Evolutionary conservation across 2,329 filamentous ascomycete species (phyloP).

Genomic region (Aspergillus sp.): DNA sequence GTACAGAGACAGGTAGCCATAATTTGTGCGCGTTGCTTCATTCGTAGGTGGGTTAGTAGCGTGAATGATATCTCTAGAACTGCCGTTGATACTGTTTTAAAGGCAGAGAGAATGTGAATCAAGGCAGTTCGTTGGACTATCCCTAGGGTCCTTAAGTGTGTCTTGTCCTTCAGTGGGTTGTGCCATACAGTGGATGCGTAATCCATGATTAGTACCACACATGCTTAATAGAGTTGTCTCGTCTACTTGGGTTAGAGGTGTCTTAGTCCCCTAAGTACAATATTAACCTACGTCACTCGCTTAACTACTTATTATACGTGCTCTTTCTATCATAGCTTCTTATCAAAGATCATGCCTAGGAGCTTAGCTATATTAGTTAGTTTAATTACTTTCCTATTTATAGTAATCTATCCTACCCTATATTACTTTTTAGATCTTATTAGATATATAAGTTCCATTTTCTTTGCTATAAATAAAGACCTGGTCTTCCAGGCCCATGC

Average conservation of each 20-base stretch:
- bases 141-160: not conserved
- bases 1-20: not conserved
- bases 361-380: slow-evolving; percentile 29
- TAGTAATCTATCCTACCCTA: slow-evolving; percentile 19
- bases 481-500: slow-evolving; percentile 31
- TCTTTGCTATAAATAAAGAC: slow-evolving; percentile 34
- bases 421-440: slow-evolving; percentile 24
- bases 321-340: slow-evolving; percentile 29
- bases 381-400: slow-evolving; percentile 24
- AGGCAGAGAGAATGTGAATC: not conserved
- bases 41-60: not conserved
- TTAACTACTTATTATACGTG: slow-evolving; percentile 29
- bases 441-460: slow-evolving; percentile 37
- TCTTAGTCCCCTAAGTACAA: slow-evolving; percentile 23
- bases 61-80: not conserved
- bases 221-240: slow-evolving; percentile 31
- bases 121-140: not conserved
- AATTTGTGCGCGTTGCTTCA: not conserved
- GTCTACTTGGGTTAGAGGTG: slow-evolving; percentile 28
- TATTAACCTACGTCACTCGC: slow-evolving; percentile 22
- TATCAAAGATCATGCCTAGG: slow-evolving; percentile 30
- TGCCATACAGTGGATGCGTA: slow-evolving; percentile 31
- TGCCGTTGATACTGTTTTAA: not conserved
- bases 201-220: slow-evolving; percentile 26
- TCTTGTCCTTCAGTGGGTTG: slow-evolving; percentile 11